Evolutionary conservation across 2,329 filamentous ascomycete species (phyloP), one percentile per base, ranked within the genome.

Genomic region (Trichoderma harzianum): DNA sequence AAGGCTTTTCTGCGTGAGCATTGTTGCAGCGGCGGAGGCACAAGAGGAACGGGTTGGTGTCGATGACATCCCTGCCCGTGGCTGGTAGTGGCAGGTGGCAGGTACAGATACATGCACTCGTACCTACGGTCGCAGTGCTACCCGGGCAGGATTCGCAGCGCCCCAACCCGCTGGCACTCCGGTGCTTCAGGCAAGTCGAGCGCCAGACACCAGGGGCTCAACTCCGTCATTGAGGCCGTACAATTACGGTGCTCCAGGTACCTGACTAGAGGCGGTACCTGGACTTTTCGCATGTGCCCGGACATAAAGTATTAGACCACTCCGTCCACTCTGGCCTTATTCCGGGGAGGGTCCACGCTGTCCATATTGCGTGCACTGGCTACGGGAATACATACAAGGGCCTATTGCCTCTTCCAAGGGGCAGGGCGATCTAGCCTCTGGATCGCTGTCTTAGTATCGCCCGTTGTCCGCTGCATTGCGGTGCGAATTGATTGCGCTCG

Each of bases 101-200:
- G 57, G 60, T 63, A 32, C 62, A 34, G 61, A 36, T 64, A 64
- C 34, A 16, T 34, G 21, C 16, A 36, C 28, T 7, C 28, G 28
- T 8, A 1, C 1, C 28, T 30, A 4, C 14, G 14, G 36, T 18
- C 3, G 7, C 36, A 4, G 16, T 39, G 36, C 36, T 39, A 39
- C 36, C 16, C 36, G 3, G 39, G 16, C 39, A 43, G 36, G 36
- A 39, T n/a, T n/a, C 26, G 53, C 34, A 26, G 28, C 65, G 12
- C 60, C 36, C 36, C 36, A 60, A 36, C 55, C 53, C 30, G 65
- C 57, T 36, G 66, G 57, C 55, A 21, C 28, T 60, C 65, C 53
- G 34, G 66, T 47, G 57, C 39, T 69, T 69, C 67, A 62, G 67
- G 67, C 67, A 69, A 53, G 57, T 62, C 57, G 57, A 69, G 66